Evolutionary conservation across 2,329 filamentous ascomycete genomes (phyloP).

Genomic region (Rosellinia necatrix): DNA sequence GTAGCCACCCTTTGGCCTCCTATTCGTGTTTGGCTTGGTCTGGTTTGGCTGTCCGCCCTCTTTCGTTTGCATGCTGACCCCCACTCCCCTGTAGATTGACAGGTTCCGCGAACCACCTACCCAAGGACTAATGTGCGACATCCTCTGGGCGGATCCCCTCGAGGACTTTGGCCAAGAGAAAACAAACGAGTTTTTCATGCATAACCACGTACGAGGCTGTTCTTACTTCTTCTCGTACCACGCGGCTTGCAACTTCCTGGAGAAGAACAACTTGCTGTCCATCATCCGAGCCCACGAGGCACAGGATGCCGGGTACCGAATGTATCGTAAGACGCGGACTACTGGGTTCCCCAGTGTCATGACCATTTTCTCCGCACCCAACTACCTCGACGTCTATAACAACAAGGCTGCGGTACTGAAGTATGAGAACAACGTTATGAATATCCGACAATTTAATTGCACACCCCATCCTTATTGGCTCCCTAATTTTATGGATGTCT

Average conservation of each 20-base stretch:
- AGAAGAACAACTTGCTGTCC: constrained; percentile 98
- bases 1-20: no score
- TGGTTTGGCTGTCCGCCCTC: neutral
- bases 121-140: constrained; percentile 98
- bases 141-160: constrained; percentile 96
- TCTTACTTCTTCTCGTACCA: constrained; percentile 99
- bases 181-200: constrained; percentile 94
- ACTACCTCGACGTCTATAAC: constrained; percentile 99
- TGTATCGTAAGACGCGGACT: constrained; percentile 98
- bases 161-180: constrained; percentile 99
- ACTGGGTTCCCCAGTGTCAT: constrained; percentile 99
- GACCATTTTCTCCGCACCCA: constrained; percentile 99
- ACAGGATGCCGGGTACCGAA: constrained; percentile 96
- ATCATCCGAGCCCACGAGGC: constrained; percentile 98
- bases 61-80: constrained; percentile 4
- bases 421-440: constrained; percentile 99
- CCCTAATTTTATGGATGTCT: constrained; percentile 99
- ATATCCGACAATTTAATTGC: constrained; percentile 99
- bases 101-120: constrained; percentile 97
- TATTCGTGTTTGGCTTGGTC: neutral
- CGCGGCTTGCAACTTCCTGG: constrained; percentile 93
- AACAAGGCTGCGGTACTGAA: constrained; percentile 99
- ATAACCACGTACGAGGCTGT: constrained; percentile 97
- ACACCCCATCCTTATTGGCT: constrained; percentile 99
- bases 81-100: constrained; percentile 69